Evolutionary conservation across 2,329 filamentous ascomycete species (phyloP).

Genomic region (Fusarium sp.): DNA sequence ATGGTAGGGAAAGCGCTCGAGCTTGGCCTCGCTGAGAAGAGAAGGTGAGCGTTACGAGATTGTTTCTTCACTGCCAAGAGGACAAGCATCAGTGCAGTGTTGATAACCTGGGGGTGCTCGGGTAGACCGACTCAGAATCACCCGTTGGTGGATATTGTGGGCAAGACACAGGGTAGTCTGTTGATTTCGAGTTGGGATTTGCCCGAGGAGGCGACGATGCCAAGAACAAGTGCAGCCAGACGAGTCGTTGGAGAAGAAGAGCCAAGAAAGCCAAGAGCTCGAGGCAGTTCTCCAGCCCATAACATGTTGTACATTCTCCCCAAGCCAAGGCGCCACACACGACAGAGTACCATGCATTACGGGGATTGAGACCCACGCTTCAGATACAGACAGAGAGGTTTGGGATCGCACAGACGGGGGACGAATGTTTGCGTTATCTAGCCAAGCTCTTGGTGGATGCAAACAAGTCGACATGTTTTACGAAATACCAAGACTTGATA

Average conservation of each 20-base stretch:
- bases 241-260: conserved; percentile 22
- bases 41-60: conserved; percentile 37
- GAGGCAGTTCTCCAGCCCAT: conserved; percentile 30
- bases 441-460: conserved; percentile 25
- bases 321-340: conserved; percentile 36
- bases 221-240: conserved; percentile 28
- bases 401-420: conserved; percentile 23
- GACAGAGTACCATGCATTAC: conserved; percentile 31
- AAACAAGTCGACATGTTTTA: conserved; percentile 5
- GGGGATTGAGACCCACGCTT: conserved; percentile 1
- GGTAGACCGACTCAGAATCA: conserved; percentile 25
- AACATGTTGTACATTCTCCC: conserved; percentile 37
- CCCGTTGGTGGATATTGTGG: conserved; percentile 31
- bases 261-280: conserved; percentile 38
- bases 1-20: conserved; percentile 22
- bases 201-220: conserved; percentile 39
- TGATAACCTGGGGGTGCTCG: conserved; percentile 26
- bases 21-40: conserved; percentile 36
- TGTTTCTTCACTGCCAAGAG: conserved; percentile 34
- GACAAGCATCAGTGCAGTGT: conserved; percentile 24
- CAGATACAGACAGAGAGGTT: conserved; percentile 21
- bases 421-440: conserved; percentile 33
- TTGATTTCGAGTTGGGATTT: conserved; percentile 32
- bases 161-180: conserved; percentile 9
- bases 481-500: conserved; percentile 32